Percentiles rank a stretch among this genome's conserved stretches.
Evolutionary conservation across 2,329 filamentous ascomycete species (phyloP).

Genomic region (Arthrinium phaeospermum): DNA sequence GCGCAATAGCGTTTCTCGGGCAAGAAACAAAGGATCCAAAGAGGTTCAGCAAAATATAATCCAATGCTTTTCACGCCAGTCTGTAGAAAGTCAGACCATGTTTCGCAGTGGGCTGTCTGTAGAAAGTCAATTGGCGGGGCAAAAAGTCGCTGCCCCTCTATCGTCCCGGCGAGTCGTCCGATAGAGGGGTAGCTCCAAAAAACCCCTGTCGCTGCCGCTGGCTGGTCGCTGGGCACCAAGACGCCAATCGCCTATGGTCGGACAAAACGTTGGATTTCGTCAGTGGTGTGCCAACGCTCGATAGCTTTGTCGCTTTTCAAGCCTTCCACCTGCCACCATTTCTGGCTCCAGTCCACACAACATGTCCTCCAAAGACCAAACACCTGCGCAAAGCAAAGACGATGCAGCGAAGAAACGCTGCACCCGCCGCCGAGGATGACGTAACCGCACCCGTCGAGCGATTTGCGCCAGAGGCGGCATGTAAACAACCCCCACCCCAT

Average conservation of each 20-base stretch:
- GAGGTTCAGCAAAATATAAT: neutral
- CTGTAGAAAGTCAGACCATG: neutral
- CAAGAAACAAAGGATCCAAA: neutral
- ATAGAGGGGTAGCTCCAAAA: constrained; percentile 13
- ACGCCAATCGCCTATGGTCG: neutral
- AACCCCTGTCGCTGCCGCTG: neutral
- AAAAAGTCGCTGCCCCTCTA: neutral
- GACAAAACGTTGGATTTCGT: neutral
- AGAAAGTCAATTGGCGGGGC: constrained; percentile 27
- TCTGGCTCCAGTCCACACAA: neutral
- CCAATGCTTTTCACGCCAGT: neutral
- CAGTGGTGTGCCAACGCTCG: neutral
- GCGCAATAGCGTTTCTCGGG: too few relatives aligned
- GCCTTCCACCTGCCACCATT: neutral
- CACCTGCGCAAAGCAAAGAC: neutral
- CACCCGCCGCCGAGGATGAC: constrained; percentile 28
- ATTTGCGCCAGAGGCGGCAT: constrained; percentile 60
- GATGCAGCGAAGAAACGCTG: neutral
- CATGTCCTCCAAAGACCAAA: constrained; percentile 15
- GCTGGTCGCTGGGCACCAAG: neutral
- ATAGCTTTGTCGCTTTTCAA: neutral
- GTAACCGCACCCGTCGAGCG: constrained; percentile 41
- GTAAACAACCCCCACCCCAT: constrained; percentile 31
- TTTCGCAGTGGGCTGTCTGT: constrained; percentile 18
- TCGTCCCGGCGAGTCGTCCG: neutral